Percentiles rank a stretch among this genome's conserved stretches.
Conservation (phyloP, 331 rosid species). For the Rosa hybrid region DNA sequence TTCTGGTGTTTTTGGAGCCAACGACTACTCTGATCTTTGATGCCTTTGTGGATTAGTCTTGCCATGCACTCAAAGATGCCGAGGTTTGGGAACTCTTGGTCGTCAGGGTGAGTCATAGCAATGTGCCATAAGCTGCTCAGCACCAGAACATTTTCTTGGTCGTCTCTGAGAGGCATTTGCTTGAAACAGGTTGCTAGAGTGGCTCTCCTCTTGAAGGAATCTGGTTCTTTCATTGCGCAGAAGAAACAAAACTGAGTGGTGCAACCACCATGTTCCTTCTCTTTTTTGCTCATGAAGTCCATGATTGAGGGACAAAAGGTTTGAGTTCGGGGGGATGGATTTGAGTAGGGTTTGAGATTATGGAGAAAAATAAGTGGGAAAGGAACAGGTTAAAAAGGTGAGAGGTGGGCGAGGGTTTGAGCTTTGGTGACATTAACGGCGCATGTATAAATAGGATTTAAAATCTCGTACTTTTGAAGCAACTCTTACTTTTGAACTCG, state of each 20-base stretch:
- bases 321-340: conserved; percentile 23
- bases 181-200: conserved; percentile 47
- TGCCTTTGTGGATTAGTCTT: conserved; percentile 49
- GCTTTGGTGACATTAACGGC: conserved; percentile 34
- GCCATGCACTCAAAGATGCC: conserved; percentile 87
- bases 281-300: conserved; percentile 41
- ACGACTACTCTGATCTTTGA: conserved; percentile 36
- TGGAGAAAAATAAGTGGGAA: background rate
- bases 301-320: conserved; percentile 23
- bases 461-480: conserved; percentile 21
- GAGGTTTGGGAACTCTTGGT: conserved; percentile 72
- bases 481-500: conserved; percentile 1
- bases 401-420: conserved; percentile 10
- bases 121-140: conserved; percentile 70
- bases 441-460: conserved; percentile 19
- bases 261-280: conserved; percentile 38
- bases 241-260: conserved; percentile 58
- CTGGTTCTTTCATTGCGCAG: conserved; percentile 64
- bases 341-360: conserved; percentile 23
- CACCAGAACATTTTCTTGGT: conserved; percentile 52
- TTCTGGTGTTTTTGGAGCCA: conserved; percentile 79
- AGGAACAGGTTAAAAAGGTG: background rate
- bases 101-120: conserved; percentile 80
- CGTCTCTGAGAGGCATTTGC: conserved; percentile 44
- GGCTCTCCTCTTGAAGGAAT: conserved; percentile 41